Conservation (phyloP, 495 filamentous ascomycete genomes). For the Lophiostoma macrostomum region DNA sequence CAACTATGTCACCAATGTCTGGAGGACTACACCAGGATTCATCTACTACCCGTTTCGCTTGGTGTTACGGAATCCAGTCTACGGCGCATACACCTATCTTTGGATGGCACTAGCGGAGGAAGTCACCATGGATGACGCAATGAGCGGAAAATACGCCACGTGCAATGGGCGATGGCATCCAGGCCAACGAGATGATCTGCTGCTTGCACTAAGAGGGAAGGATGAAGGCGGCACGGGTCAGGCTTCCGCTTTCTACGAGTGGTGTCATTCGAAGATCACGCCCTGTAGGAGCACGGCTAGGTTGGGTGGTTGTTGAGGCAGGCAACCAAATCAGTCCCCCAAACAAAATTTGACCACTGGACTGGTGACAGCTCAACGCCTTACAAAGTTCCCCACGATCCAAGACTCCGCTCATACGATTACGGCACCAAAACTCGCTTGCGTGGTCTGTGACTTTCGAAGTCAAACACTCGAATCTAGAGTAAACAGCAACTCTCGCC, state of each 20-base stretch:
- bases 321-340: too few species aligned
- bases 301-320: too few species aligned
- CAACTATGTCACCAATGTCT: conserved; percentile 7
- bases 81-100: conserved; percentile 14
- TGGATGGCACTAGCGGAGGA: conserved; percentile 12
- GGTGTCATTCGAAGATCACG: conserved; percentile 11
- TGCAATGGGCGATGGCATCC: conserved; percentile 28
- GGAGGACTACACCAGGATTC: conserved; percentile 7
- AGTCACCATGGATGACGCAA: conserved; percentile 17
- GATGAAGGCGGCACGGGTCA: conserved; percentile 19
- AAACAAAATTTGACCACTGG: too few species aligned
- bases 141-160: conserved; percentile 18
- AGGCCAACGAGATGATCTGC: conserved; percentile 11
- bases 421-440: too few species aligned
- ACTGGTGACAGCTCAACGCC: too few species aligned
- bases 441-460: too few species aligned
- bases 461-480: too few species aligned
- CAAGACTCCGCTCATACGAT: too few species aligned
- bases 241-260: conserved; percentile 11
- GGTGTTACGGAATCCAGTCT: neutral
- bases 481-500: too few species aligned
- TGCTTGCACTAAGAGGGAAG: conserved; percentile 15
- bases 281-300: too few species aligned
- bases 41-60: conserved; percentile 7
- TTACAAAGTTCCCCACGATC: too few species aligned